Conservation (phyloP, 1,139 yeast genomes). For the Sugiyamaella xylanicola region DNA sequence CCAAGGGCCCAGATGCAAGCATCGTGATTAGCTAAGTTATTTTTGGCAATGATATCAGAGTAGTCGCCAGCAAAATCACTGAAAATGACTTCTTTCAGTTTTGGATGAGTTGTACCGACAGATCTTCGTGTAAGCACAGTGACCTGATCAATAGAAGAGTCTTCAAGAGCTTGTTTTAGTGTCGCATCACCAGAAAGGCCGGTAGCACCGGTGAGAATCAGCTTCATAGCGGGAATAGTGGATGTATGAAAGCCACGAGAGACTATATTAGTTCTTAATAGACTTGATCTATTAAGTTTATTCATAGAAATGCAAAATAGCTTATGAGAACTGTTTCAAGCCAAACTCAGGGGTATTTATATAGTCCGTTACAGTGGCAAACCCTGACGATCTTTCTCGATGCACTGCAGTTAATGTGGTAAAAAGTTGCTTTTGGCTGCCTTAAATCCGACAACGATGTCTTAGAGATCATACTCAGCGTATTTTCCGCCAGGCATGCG, state of each 20-base stretch:
- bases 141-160: conserved; percentile 17
- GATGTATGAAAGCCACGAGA: neutral
- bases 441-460: neutral
- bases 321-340: too few species aligned
- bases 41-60: conserved; percentile 1
- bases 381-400: conserved; percentile 1
- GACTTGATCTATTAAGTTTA: neutral
- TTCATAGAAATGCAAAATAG: conserved; percentile 7
- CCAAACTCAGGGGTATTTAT: neutral
- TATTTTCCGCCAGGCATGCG: neutral
- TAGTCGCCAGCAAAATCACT: conserved; percentile 19
- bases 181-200: conserved; percentile 17
- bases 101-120: conserved; percentile 17
- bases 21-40: conserved; percentile 14
- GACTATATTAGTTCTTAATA: neutral
- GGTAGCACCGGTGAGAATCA: conserved; percentile 22
- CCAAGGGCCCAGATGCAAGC: conserved; percentile 23
- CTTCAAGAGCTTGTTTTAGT: conserved; percentile 17
- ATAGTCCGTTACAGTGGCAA: neutral
- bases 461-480: neutral
- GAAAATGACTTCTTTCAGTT: conserved; percentile 19
- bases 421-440: neutral
- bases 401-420: neutral
- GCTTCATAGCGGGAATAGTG: conserved; percentile 13
- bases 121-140: conserved; percentile 19